Base-by-base conservation (phyloP, 2,329 filamentous ascomycete species). In the Diaporthe vexans region DNA sequence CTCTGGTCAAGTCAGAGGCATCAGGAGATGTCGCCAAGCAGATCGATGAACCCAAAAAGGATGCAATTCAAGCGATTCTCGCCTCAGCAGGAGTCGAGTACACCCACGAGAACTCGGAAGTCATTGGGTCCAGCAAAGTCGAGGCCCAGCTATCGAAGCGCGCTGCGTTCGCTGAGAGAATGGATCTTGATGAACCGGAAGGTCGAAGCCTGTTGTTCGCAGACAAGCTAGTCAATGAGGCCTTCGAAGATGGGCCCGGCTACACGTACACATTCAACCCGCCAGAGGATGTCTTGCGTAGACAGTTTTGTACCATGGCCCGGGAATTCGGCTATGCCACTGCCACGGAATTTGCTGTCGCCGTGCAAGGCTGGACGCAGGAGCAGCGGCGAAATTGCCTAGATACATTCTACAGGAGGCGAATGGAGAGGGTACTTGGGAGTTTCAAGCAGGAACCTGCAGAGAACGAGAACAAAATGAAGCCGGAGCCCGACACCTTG, bases 81-180 rank as follows among this genome's bases (percentile, higher is more conserved):
- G 91, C 94, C 3, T 91, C 92, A 10, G 95, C 94, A 0, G 97
- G 97, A 2, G 95, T 99, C 0, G 92, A 97, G 80, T 99, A 99
- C 82, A 97, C 95, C 0, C 97, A 99, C 80, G 94, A 98, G 78
- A 99, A 99, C 81, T 95, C 94, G 1, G 95, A 99, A 83, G 95
- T 99, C 19, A 91, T 99, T 73, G 97, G 97, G 15, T 93, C 94
- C 0, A 97, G 94, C n/a, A 94, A 93, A 78, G 90, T 98, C n/a
- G 97, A 99, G 84, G 93, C 94, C 76, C 91, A 93, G 73, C 89
- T 99, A 7, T 95, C 94, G 59, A 92, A 92, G 26, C 91, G 91
- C 56, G 97, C 96, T 6, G 91, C 93, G 79, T 87, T 92, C 79
- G 86, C 86, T 0, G 88, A 86, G 4, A 88, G 88, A 73, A 76